Percentiles rank a stretch among this genome's conserved stretches.
phyloP scores from a whole-genome alignment of 495 filamentous ascomycete genomes.

The Penicillium pulvis region DNA sequence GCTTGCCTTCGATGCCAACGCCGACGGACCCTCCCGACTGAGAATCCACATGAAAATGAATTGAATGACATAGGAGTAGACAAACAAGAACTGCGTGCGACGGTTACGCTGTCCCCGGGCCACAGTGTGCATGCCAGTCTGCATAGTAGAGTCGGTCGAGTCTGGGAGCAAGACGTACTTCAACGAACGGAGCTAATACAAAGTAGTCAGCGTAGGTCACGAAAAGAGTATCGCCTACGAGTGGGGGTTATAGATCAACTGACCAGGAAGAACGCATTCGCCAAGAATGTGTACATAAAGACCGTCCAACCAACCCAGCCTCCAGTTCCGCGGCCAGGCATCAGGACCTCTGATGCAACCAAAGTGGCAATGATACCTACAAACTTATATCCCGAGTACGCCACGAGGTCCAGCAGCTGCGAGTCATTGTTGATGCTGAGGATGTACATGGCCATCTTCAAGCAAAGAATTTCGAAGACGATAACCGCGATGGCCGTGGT shows the following conservation, averaged over 20 bases:
- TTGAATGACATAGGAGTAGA: conserved; percentile 93
- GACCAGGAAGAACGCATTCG: conserved; percentile 96
- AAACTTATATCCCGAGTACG: conserved; percentile 98
- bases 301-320: conserved; percentile 87
- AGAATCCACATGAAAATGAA: conserved; percentile 95
- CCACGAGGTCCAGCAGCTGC: conserved; percentile 88
- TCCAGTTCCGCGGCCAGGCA: conserved; percentile 74
- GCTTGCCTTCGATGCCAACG: conserved; percentile 24
- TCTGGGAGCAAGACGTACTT: conserved; percentile 96
- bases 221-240: not conserved
- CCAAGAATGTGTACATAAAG: conserved; percentile 86
- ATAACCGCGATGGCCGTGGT: conserved; percentile 81
- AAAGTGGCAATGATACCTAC: conserved; percentile 92
- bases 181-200: conserved; percentile 80
- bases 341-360: conserved; percentile 72
- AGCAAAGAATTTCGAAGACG: conserved; percentile 78
- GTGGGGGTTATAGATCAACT: conserved; percentile 25
- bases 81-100: conserved; percentile 91
- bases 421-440: conserved; percentile 84
- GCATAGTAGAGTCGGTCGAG: conserved; percentile 62
- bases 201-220: conserved; percentile 18
- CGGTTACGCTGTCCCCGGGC: conserved; percentile 82
- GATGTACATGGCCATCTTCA: conserved; percentile 93
- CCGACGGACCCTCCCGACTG: conserved; percentile 55
- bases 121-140: conserved; percentile 72